Percentiles rank a stretch among this genome's conserved stretches.
These are phyloP conservation scores for Candida odintsovae DNA, from an alignment of 805 yeast genomes.

Conservation along the genomic window DNA sequence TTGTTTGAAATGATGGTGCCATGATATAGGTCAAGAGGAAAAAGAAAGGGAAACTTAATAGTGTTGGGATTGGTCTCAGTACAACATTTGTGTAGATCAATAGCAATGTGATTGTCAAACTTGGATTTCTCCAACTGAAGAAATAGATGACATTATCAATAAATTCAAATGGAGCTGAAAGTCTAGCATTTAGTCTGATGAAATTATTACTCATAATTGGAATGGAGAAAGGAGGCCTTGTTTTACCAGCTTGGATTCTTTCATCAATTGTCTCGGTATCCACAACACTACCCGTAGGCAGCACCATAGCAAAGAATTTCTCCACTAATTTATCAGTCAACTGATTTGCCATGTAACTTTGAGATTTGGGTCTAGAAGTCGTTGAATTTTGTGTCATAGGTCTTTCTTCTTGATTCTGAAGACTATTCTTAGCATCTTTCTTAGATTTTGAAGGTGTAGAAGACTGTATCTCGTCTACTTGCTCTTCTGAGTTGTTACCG, in stretches of 20 bases:
- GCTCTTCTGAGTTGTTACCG: constrained; percentile 1
- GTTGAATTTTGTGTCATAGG: not conserved
- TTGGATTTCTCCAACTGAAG: constrained; percentile 60
- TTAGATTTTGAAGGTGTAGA: constrained; percentile 1
- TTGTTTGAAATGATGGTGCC: constrained; percentile 57
- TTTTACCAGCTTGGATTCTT: constrained; percentile 54
- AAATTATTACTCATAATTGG: constrained; percentile 65
- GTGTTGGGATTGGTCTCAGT: constrained; percentile 51
- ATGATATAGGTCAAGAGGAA: constrained; percentile 41
- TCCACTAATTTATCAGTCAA: constrained; percentile 71
- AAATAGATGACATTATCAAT: constrained; percentile 52
- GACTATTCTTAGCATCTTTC: constrained; percentile 2
- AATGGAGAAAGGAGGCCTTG: constrained; percentile 65
- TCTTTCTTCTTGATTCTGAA: not conserved
- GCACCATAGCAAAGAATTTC: constrained; percentile 60
- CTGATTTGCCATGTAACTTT: constrained; percentile 7
- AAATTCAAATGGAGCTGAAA: constrained; percentile 54
- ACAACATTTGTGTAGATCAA: constrained; percentile 45
- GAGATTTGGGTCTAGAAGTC: not conserved
- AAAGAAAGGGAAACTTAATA: constrained; percentile 49
- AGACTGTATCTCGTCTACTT: not conserved
- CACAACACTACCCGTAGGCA: constrained; percentile 54
- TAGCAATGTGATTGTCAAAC: constrained; percentile 53
- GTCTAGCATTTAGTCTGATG: constrained; percentile 54
- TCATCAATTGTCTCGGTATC: constrained; percentile 39